Conservation (phyloP, 805 yeast species). For the Kluyveromyces starmeri region DNA sequence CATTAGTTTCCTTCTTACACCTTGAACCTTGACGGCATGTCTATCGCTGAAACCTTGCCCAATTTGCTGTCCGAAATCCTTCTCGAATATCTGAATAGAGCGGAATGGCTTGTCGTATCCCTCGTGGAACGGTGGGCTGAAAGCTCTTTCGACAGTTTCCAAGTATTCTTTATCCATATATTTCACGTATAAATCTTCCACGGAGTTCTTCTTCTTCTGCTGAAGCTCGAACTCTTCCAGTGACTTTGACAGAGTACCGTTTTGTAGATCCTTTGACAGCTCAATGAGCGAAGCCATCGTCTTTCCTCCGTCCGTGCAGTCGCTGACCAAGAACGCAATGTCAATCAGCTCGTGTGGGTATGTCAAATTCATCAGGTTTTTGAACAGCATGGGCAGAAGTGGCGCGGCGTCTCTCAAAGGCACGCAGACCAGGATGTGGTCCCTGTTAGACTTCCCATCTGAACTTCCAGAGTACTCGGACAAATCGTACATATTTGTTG, state of each 20-base stretch:
- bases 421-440: constrained; percentile 58
- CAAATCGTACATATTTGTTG: constrained; percentile 56
- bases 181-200: constrained; percentile 52
- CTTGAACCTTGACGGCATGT: constrained; percentile 80
- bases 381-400: constrained; percentile 74
- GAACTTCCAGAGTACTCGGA: constrained; percentile 45
- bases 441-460: constrained; percentile 43
- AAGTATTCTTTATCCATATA: constrained; percentile 64
- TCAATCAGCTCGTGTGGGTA: constrained; percentile 76
- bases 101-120: constrained; percentile 64
- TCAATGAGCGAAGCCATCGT: constrained; percentile 60
- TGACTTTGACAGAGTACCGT: constrained; percentile 50
- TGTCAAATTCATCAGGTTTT: constrained; percentile 76
- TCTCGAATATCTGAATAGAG: constrained; percentile 68
- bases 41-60: constrained; percentile 82
- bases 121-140: constrained; percentile 55
- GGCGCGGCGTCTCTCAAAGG: constrained; percentile 75
- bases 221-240: constrained; percentile 33
- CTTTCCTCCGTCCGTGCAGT: constrained; percentile 58
- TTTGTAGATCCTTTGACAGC: constrained; percentile 58
- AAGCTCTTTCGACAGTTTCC: constrained; percentile 47
- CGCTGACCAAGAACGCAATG: constrained; percentile 71
- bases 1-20: constrained; percentile 75
- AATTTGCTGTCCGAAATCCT: constrained; percentile 74
- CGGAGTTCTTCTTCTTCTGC: constrained; percentile 37